phyloP scores from a whole-genome alignment of 768 basidiomycete species.

The Harrya chromipes region DNA sequence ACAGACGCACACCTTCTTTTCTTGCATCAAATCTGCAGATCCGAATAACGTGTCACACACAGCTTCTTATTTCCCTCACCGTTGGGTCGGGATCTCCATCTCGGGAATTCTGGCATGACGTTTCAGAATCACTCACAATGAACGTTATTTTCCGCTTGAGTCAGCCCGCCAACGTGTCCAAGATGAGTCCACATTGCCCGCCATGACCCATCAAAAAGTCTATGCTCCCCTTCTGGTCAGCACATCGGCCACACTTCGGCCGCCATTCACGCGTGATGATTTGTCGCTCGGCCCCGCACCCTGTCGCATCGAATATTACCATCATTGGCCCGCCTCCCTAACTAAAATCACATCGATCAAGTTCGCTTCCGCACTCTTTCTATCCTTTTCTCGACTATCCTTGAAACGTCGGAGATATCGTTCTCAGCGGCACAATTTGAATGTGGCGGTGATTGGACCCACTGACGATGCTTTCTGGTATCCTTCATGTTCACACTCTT shows the following conservation, averaged over 20 bases:
- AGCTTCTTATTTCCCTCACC: constrained; percentile 29
- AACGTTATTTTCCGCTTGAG: not conserved
- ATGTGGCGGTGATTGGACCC: too few species aligned
- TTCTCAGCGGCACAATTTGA: too few species aligned
- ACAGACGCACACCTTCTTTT: constrained; percentile 12
- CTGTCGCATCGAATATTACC: constrained; percentile 13
- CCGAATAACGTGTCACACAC: constrained; percentile 26
- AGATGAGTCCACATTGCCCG: constrained; percentile 1
- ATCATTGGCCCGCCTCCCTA: constrained; percentile 2
- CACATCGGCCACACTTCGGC: constrained; percentile 2
- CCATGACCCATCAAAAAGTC: constrained; percentile 16
- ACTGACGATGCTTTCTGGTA: too few species aligned
- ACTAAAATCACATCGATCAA: constrained; percentile 6
- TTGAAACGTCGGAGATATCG: constrained; percentile 4
- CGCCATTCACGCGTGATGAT: not conserved
- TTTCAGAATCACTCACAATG: not conserved
- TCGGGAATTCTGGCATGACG: constrained; percentile 5
- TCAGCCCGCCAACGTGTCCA: not conserved
- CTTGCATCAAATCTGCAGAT: constrained; percentile 29
- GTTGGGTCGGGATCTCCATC: constrained; percentile 12
- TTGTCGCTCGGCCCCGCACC: constrained; percentile 25
- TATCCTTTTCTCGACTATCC: constrained; percentile 9
- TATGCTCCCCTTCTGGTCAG: constrained; percentile 9
- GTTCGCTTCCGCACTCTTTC: constrained; percentile 16
- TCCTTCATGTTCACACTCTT: too few species aligned